Conservation (phyloP, 202 grass and related monocot genomes). For the Zizania palustris region DNA sequence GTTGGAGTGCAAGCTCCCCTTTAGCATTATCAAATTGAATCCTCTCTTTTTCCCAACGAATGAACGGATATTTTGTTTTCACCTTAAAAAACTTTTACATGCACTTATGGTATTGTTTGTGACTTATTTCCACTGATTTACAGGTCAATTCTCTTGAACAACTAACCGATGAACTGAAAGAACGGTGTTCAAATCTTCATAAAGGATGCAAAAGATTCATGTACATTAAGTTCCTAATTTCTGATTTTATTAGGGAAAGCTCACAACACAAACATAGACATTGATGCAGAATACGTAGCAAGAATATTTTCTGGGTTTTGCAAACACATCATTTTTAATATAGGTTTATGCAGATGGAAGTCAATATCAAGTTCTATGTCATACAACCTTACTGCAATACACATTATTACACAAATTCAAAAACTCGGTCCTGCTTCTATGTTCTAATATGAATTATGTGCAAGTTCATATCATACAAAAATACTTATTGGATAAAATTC, state of each 20-base stretch:
- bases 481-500: not conserved
- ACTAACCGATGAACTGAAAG: constrained; percentile 80
- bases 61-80: not conserved
- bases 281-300: constrained; percentile 3
- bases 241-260: not conserved
- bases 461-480: not conserved
- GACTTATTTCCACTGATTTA: constrained; percentile 40
- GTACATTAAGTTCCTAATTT: constrained; percentile 51
- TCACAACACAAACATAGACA: constrained; percentile 1
- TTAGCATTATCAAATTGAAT: constrained; percentile 15
- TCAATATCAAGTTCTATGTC: not conserved
- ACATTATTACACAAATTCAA: not conserved
- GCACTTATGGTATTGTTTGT: constrained; percentile 33
- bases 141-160: constrained; percentile 95
- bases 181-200: constrained; percentile 82
- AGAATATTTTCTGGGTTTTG: constrained; percentile 15
- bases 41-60: not conserved
- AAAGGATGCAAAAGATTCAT: constrained; percentile 96
- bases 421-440: not conserved
- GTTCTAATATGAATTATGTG: not conserved
- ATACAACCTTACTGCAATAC: constrained; percentile 3
- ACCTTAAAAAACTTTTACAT: constrained; percentile 30
- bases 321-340: not conserved
- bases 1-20: constrained; percentile 5
- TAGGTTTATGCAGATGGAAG: not conserved